Conservation (phyloP, 495 filamentous ascomycete species). For the Daldinia decipiens region DNA sequence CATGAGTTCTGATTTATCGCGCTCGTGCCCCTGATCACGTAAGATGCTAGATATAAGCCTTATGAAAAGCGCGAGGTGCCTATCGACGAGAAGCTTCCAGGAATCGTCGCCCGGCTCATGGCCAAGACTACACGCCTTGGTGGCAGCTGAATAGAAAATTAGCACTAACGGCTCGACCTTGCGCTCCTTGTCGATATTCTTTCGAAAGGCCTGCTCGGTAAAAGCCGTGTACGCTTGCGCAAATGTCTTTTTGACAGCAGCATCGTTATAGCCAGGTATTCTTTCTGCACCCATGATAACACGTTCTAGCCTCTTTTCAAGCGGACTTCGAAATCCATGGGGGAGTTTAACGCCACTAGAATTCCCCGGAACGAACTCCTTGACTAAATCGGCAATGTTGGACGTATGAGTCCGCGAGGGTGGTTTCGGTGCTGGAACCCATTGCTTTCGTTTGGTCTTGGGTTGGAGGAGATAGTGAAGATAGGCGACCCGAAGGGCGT, state of each 20-base stretch:
- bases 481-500: constrained; percentile 89
- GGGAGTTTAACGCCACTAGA: constrained; percentile 58
- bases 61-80: constrained; percentile 95
- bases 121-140: constrained; percentile 87
- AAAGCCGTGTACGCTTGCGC: constrained; percentile 76
- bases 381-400: constrained; percentile 74
- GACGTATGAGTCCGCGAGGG: constrained; percentile 71
- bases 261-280: constrained; percentile 86
- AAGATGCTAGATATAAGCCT: constrained; percentile 83
- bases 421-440: constrained; percentile 72
- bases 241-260: constrained; percentile 88
- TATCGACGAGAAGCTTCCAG: constrained; percentile 93
- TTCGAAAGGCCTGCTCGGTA: constrained; percentile 82
- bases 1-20: constrained; percentile 83
- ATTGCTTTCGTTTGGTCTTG: constrained; percentile 85
- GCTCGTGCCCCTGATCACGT: constrained; percentile 76
- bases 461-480: constrained; percentile 94
- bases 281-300: constrained; percentile 74
- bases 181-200: constrained; percentile 92
- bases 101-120: constrained; percentile 84
- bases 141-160: constrained; percentile 75
- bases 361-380: constrained; percentile 61
- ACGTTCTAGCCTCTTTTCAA: constrained; percentile 81
- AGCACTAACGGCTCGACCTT: constrained; percentile 93
- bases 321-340: constrained; percentile 69